Evolutionary conservation across 768 basidiomycete species (phyloP).

Genomic region (Auricularia sp.): DNA sequence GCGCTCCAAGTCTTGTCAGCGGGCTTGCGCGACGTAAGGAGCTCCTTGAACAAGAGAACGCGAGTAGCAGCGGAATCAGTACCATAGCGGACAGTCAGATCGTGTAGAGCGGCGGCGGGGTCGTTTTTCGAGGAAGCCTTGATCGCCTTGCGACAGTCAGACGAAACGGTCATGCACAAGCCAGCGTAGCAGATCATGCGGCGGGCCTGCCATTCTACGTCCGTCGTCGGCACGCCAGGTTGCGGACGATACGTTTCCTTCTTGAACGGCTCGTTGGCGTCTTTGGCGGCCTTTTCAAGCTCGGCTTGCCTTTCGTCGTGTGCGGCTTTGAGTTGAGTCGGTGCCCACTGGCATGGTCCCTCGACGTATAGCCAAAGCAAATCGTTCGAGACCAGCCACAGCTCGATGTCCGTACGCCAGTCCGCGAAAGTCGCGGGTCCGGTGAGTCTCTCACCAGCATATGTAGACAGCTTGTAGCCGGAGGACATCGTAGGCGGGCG

Average conservation of each 20-base stretch:
- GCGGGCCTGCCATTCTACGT: background rate
- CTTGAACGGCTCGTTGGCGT: background rate
- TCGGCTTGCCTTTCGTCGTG: background rate
- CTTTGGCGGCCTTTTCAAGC: background rate
- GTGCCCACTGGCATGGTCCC: too few relatives aligned
- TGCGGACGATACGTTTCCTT: background rate
- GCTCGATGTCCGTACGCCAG: background rate
- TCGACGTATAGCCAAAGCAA: background rate
- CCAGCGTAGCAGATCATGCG: background rate
- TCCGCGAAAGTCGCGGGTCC: background rate
- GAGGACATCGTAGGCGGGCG: background rate
- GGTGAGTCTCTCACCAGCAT: background rate
- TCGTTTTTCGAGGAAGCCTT: background rate
- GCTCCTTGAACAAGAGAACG: background rate
- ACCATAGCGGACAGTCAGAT: background rate
- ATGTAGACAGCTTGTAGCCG: background rate
- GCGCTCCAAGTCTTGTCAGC: background rate
- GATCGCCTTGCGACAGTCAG: background rate
- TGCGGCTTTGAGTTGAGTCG: background rate
- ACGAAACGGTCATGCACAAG: background rate
- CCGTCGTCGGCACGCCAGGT: background rate
- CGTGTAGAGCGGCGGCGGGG: background rate
- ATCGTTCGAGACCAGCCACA: background rate
- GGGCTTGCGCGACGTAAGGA: background rate
- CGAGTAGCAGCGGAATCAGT: background rate